Percentiles rank a stretch among this genome's conserved stretches.
Conservation (phyloP, 805 yeast genomes). For the Komagataella kurtzmanii region DNA sequence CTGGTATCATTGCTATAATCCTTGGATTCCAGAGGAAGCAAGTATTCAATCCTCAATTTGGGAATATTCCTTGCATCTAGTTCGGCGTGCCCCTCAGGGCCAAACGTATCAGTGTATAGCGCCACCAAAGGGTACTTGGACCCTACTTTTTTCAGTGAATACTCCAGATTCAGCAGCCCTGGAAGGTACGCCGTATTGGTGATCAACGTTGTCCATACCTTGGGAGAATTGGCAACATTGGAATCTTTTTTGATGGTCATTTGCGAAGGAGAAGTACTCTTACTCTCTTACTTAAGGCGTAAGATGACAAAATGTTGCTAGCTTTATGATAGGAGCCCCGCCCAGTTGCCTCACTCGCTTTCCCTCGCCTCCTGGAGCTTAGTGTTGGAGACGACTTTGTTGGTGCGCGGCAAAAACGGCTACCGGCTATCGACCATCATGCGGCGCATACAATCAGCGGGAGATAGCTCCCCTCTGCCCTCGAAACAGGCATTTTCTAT, state of each 20-base stretch:
- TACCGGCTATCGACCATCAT: too few species aligned
- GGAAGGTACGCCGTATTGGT: conserved; percentile 36
- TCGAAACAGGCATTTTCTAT: not conserved
- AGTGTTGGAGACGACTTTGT: too few species aligned
- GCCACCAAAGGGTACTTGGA: conserved; percentile 39
- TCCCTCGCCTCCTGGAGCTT: too few species aligned
- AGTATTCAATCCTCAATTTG: conserved; percentile 24
- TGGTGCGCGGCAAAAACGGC: too few species aligned
- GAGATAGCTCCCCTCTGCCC: not conserved
- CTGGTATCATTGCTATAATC: conserved; percentile 36
- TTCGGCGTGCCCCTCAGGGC: conserved; percentile 22
- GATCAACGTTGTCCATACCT: conserved; percentile 43
- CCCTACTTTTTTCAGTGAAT: conserved; percentile 26
- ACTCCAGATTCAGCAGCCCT: conserved; percentile 37
- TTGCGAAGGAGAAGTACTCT: not conserved
- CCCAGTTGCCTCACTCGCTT: too few species aligned
- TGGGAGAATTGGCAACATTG: conserved; percentile 5
- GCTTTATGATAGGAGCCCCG: not conserved
- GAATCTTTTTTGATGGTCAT: conserved; percentile 5
- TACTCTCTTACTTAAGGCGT: not conserved
- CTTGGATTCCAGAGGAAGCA: conserved; percentile 28
- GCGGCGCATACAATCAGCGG: not conserved
- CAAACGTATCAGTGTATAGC: conserved; percentile 34
- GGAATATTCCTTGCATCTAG: conserved; percentile 26
- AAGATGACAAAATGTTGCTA: not conserved